Percentiles rank a stretch among this genome's conserved stretches.
Evolutionary conservation across 257 asterid species (phyloP).

Genomic region (Solanum bulbocastanum): DNA sequence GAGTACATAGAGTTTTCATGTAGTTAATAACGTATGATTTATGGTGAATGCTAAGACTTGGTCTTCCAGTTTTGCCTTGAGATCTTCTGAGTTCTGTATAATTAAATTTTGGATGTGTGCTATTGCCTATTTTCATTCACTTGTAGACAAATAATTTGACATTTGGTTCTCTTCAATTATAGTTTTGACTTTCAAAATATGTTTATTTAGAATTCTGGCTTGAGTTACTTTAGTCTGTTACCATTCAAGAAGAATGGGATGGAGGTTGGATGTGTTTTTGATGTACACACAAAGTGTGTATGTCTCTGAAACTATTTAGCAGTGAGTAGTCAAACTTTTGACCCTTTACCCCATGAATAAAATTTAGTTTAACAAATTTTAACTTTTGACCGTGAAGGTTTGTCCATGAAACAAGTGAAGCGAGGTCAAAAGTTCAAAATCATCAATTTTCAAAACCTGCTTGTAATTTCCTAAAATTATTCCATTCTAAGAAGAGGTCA

Average conservation of each 20-base stretch:
- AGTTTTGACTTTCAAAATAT: neutral
- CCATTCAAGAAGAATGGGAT: neutral
- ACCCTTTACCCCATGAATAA: neutral
- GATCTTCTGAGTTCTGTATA: neutral
- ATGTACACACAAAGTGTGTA: neutral
- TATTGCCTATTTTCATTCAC: neutral
- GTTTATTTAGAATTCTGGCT: neutral
- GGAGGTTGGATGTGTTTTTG: neutral
- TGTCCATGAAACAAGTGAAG: neutral
- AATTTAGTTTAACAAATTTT: neutral
- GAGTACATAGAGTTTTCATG: neutral
- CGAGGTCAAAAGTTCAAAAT: neutral
- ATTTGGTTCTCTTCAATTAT: neutral
- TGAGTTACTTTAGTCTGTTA: neutral
- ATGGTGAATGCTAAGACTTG: neutral
- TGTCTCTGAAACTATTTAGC: neutral
- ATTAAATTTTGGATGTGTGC: slow-evolving; percentile 2
- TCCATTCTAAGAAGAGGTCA: neutral
- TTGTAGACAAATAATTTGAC: neutral
- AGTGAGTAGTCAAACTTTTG: neutral
- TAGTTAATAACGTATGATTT: neutral
- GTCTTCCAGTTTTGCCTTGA: slow-evolving; percentile 1
- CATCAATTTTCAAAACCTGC: neutral
- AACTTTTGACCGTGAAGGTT: neutral
- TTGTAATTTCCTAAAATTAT: neutral